Evolutionary conservation across 2,329 filamentous ascomycete species (phyloP).

Genomic region (Emmonsiellopsis sp.): DNA sequence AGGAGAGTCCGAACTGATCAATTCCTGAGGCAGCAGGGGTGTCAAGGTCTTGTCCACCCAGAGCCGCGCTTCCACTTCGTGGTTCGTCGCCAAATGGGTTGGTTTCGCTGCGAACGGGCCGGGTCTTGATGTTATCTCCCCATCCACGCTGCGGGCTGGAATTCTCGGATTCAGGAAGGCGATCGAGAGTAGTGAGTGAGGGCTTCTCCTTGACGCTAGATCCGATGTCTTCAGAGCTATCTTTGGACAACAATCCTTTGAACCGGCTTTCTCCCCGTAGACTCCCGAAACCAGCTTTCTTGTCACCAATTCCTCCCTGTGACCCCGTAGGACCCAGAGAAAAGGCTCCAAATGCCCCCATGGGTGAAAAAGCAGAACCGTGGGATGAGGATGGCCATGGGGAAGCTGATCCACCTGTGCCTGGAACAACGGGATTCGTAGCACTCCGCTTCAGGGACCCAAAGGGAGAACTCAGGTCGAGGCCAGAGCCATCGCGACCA

Average conservation of each 20-base stretch:
- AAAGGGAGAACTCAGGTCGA: slow-evolving; percentile 39
- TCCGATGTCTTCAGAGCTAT: slow-evolving; percentile 57
- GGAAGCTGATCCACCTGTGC: slow-evolving; percentile 23
- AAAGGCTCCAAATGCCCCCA: slow-evolving; percentile 88
- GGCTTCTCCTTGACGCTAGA: slow-evolving; percentile 46
- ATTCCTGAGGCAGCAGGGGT: slow-evolving; percentile 32
- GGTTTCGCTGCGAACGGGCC: slow-evolving; percentile 40
- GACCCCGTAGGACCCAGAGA: slow-evolving; percentile 50
- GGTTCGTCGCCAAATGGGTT: slow-evolving; percentile 43
- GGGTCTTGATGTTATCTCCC: slow-evolving; percentile 39
- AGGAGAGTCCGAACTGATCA: slow-evolving; percentile 52
- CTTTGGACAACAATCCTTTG: slow-evolving; percentile 75
- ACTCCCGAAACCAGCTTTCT: slow-evolving; percentile 59
- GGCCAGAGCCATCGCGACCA: slow-evolving; percentile 27
- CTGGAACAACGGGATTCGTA: slow-evolving; percentile 42
- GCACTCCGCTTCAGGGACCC: slow-evolving; percentile 48
- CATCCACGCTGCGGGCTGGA: slow-evolving; percentile 32
- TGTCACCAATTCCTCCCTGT: slow-evolving; percentile 54
- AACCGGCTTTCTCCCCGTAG: slow-evolving; percentile 71
- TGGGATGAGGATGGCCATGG: slow-evolving; percentile 52
- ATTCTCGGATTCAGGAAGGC: slow-evolving; percentile 44
- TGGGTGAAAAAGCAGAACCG: slow-evolving; percentile 56
- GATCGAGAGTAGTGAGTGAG: slow-evolving; percentile 44
- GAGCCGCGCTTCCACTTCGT: slow-evolving; percentile 53
- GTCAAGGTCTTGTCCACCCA: slow-evolving; percentile 66